These are phyloP conservation scores for Amanita inopinata DNA, from an alignment of 768 basidiomycete species.

Conservation along the genomic window DNA sequence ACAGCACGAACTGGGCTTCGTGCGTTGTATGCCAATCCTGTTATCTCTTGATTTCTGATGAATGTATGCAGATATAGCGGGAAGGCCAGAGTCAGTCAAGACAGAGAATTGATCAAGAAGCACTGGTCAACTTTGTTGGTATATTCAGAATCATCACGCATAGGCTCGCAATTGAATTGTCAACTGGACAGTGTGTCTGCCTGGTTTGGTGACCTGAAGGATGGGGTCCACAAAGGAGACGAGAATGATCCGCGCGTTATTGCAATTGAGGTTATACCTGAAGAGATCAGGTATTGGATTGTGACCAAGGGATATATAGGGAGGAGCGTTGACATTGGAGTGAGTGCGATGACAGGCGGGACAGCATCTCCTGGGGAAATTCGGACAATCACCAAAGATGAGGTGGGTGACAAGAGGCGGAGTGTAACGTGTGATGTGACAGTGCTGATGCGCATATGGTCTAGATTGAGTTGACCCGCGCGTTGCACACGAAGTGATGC, in stretches of 20 bases:
- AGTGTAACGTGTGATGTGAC: too few species aligned
- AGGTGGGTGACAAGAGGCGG: too few species aligned
- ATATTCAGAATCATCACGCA: neutral
- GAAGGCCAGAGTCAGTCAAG: slow-evolving; percentile 53
- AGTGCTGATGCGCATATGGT: neutral
- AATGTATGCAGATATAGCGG: slow-evolving; percentile 52
- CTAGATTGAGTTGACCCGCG: slow-evolving; percentile 37
- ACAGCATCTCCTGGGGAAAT: slow-evolving; percentile 66
- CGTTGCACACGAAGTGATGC: slow-evolving; percentile 23
- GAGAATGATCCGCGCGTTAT: slow-evolving; percentile 70
- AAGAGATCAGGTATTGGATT: slow-evolving; percentile 78
- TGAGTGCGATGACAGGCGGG: slow-evolving; percentile 51
- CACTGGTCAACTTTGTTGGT: slow-evolving; percentile 50
- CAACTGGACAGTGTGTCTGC: slow-evolving; percentile 40
- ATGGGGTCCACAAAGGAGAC: slow-evolving; percentile 79
- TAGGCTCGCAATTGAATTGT: neutral
- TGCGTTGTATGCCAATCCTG: slow-evolving; percentile 16
- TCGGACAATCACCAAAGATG: slow-evolving; percentile 59
- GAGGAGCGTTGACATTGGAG: slow-evolving; percentile 49
- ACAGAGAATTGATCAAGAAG: slow-evolving; percentile 53
- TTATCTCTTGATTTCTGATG: neutral
- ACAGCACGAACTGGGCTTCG: slow-evolving; percentile 70
- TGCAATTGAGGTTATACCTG: slow-evolving; percentile 69
- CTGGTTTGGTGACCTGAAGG: slow-evolving; percentile 84
- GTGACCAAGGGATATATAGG: slow-evolving; percentile 50